These are phyloP conservation scores for Albophoma yamanashiensis DNA, from an alignment of 2,329 filamentous ascomycete species.

Conservation along the genomic window DNA sequence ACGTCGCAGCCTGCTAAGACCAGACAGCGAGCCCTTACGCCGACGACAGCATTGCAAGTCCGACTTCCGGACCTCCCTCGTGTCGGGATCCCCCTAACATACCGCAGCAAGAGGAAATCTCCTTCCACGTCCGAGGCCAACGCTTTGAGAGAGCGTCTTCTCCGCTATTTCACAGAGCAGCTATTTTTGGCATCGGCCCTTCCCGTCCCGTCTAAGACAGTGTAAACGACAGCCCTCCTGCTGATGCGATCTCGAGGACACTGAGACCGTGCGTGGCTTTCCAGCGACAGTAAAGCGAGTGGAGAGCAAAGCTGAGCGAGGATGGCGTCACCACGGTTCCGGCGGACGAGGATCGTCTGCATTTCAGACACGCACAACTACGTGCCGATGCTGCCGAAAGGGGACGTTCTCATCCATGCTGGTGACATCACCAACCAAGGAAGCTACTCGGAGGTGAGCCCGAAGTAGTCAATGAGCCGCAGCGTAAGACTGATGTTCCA, in stretches of 20 bases:
- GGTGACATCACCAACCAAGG: slow-evolving; percentile 71
- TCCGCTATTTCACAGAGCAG: not conserved
- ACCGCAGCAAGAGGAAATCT: not conserved
- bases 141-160: not conserved
- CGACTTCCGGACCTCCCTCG: not conserved
- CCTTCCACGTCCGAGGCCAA: not conserved
- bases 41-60: not conserved
- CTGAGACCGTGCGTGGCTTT: not conserved
- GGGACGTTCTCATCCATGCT: slow-evolving; percentile 66
- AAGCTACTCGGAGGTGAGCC: slow-evolving; percentile 38
- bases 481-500: not conserved
- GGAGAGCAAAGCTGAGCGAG: not conserved
- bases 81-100: no score
- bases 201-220: not conserved
- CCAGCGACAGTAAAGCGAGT: not conserved
- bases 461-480: not conserved
- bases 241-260: not conserved
- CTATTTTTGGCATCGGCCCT: not conserved
- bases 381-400: slow-evolving; percentile 52
- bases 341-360: slow-evolving; percentile 58
- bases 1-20: no score
- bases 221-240: not conserved
- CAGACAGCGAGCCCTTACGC: not conserved
- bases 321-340: slow-evolving; percentile 3
- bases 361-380: slow-evolving; percentile 69